Conservation (phyloP, 2,329 filamentous ascomycete species). For the Coniella lustricola region DNA sequence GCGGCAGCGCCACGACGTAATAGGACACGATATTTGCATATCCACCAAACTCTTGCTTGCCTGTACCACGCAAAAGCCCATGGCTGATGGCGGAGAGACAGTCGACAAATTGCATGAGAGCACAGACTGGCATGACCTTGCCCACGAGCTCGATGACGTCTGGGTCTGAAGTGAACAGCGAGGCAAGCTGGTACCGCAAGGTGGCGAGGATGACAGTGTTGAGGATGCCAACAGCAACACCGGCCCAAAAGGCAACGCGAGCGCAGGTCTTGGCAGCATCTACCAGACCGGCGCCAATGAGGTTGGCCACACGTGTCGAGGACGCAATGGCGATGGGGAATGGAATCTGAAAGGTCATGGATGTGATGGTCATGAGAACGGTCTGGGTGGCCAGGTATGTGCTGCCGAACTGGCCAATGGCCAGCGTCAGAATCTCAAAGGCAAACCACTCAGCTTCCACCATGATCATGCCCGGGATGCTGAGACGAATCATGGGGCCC, state of each 20-base stretch:
- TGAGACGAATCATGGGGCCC: conserved; percentile 78
- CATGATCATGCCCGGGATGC: conserved; percentile 86
- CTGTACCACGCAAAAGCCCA: conserved; percentile 78
- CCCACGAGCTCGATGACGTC: conserved; percentile 65
- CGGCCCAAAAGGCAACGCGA: conserved; percentile 65
- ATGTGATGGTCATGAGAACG: conserved; percentile 69
- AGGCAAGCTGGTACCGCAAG: conserved; percentile 66
- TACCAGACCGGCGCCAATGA: conserved; percentile 80
- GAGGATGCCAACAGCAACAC: conserved; percentile 65
- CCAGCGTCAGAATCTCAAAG: conserved; percentile 86
- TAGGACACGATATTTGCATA: conserved; percentile 83
- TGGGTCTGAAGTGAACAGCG: conserved; percentile 68
- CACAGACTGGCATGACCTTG: conserved; percentile 68
- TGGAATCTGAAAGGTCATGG: conserved; percentile 82
- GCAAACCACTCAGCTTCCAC: conserved; percentile 89
- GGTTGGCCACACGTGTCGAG: conserved; percentile 81
- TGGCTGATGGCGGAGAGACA: conserved; percentile 72
- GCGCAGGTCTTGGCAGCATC: conserved; percentile 73
- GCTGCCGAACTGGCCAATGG: conserved; percentile 70
- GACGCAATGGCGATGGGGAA: conserved; percentile 87
- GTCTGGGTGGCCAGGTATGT: conserved; percentile 82
- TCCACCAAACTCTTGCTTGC: conserved; percentile 81
- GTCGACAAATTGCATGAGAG: conserved; percentile 87
- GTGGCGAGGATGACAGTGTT: conserved; percentile 65
- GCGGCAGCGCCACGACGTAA: conserved; percentile 78